These are phyloP conservation scores for Microstegium vimineum DNA, from an alignment of 176 grass and related monocot species.

Conservation along the genomic window DNA sequence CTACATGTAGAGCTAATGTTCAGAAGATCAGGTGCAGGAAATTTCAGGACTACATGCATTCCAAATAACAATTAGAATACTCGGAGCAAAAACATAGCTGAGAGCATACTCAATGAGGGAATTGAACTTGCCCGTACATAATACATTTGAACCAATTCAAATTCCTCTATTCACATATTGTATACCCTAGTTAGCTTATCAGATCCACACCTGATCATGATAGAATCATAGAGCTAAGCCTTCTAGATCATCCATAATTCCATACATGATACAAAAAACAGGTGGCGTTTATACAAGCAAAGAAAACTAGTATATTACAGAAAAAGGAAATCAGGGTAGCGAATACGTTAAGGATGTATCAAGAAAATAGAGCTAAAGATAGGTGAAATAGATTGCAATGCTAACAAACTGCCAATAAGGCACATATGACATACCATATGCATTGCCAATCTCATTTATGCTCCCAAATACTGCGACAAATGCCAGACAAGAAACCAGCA, in stretches of 20 bases:
- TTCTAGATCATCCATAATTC: not conserved
- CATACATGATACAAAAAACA: conserved; percentile 4
- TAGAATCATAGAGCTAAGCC: not conserved
- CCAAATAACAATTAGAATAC: not conserved
- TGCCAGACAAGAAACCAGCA: conserved; percentile 73
- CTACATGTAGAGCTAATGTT: not conserved
- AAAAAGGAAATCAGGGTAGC: not conserved
- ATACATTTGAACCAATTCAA: conserved; percentile 11
- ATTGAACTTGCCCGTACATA: not conserved
- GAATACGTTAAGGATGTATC: not conserved
- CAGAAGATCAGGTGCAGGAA: not conserved
- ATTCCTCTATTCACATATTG: not conserved
- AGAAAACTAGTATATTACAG: not conserved
- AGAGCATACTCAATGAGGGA: not conserved
- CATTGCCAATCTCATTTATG: conserved; percentile 98
- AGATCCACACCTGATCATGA: not conserved
- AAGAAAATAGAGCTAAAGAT: not conserved
- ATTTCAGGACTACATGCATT: conserved; percentile 1
- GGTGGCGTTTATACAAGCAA: not conserved
- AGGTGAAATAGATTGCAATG: not conserved
- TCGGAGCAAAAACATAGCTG: not conserved
- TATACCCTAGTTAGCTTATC: conserved; percentile 5
- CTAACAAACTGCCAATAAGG: conserved; percentile 48
- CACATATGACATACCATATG: conserved; percentile 61
- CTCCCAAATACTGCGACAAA: conserved; percentile 85